Evolutionary conservation across 2,329 filamentous ascomycete species (phyloP).

Genomic region (Falciphora oryzae): DNA sequence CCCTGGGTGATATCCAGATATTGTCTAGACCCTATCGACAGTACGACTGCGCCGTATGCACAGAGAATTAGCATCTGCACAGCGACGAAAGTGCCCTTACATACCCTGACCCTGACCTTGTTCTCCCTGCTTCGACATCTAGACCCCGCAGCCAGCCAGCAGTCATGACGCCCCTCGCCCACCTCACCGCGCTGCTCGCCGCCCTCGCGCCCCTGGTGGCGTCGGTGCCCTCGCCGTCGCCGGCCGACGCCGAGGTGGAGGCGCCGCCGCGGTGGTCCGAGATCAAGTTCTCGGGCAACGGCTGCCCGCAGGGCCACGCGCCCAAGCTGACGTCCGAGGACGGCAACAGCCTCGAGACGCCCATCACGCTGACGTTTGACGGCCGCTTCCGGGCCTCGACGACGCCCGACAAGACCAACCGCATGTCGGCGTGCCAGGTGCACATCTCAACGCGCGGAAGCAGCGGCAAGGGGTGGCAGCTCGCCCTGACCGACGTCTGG

Average conservation of each 20-base stretch:
- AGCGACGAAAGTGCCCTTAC: no score
- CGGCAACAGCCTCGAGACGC: constrained; percentile 16
- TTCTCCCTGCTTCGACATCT: background rate
- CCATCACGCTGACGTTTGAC: constrained; percentile 19
- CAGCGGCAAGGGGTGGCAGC: constrained; percentile 31
- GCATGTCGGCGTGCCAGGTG: constrained; percentile 31
- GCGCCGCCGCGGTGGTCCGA: constrained; percentile 23
- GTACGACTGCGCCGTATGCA: background rate
- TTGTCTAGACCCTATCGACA: background rate
- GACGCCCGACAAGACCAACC: constrained; percentile 19
- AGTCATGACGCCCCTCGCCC: constrained; percentile 18
- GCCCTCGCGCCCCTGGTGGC: constrained; percentile 15
- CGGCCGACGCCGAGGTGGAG: constrained; percentile 15
- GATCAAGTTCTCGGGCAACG: constrained; percentile 30
- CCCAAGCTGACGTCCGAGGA: constrained; percentile 25
- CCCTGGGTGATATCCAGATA: background rate
- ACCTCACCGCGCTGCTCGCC: constrained; percentile 17
- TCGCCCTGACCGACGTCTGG: constrained; percentile 27
- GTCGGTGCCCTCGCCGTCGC: constrained; percentile 14
- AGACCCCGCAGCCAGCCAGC: no score
- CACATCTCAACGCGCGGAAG: constrained; percentile 23
- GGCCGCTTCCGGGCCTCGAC: constrained; percentile 13
- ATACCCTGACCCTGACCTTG: background rate
- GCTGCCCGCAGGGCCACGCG: constrained; percentile 28
- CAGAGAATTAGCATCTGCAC: background rate